These are phyloP conservation scores for Platismatia glauca DNA, from an alignment of 495 filamentous ascomycete genomes.

Conservation along the genomic window DNA sequence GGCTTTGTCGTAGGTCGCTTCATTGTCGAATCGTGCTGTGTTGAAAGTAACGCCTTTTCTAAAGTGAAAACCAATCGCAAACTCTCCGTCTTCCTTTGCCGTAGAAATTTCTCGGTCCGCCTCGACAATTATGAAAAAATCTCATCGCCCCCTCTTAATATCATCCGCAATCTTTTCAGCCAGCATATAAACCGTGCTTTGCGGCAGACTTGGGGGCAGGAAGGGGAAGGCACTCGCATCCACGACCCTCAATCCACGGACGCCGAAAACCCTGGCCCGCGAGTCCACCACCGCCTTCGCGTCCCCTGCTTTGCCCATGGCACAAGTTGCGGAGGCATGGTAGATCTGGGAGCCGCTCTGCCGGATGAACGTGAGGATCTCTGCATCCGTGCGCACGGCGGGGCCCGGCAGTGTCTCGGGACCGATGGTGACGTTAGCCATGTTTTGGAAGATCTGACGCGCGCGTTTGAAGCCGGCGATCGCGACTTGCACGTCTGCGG, in stretches of 20 bases:
- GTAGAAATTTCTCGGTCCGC: too few relatives aligned
- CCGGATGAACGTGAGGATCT: constrained; percentile 42
- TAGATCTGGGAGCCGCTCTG: constrained; percentile 38
- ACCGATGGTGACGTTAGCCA: constrained; percentile 35
- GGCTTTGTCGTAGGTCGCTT: too few relatives aligned
- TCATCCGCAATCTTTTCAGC: constrained; percentile 35
- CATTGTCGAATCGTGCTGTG: too few relatives aligned
- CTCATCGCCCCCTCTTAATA: constrained; percentile 2
- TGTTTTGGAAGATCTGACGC: constrained; percentile 33
- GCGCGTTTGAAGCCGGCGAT: constrained; percentile 46
- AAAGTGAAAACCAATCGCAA: too few relatives aligned
- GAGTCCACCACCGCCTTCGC: constrained; percentile 36
- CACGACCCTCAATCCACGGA: constrained; percentile 34
- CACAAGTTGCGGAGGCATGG: constrained; percentile 43
- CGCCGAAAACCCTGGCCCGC: constrained; percentile 33
- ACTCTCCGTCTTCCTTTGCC: too few relatives aligned
- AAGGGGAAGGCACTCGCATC: constrained; percentile 47
- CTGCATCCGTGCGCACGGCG: constrained; percentile 37
- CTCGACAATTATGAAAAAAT: too few relatives aligned
- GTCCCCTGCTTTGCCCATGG: constrained; percentile 36
- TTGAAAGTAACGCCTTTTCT: too few relatives aligned
- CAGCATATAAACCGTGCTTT: constrained; percentile 31
- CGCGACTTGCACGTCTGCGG: constrained; percentile 44
- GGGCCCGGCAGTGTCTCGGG: constrained; percentile 45
- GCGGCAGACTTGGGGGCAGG: constrained; percentile 38